Evolutionary conservation across 1,284 basidiomycete genomes (phyloP), one percentile per base, ranked within the genome.

Genomic region (Exsudoporus floridanus): DNA sequence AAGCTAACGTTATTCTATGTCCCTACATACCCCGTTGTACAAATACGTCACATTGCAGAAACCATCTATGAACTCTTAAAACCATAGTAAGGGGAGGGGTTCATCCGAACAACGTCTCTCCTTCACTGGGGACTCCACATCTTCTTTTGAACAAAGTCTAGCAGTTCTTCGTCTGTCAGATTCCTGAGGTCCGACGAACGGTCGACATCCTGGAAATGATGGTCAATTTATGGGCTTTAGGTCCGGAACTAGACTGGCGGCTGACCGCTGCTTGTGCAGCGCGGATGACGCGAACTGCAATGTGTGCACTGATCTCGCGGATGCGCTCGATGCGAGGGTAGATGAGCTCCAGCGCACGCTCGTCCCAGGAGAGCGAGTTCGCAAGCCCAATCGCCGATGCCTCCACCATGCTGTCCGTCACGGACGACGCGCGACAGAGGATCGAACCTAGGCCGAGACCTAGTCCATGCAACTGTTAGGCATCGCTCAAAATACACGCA

Each of bases 401-500:
- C 66, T 90, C 88, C n/a, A 91, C 83, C 89, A 94, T 92, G 58
- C 77, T 76, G 67, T 91, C 86, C 10, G 86, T 89, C 30, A 94
- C 83, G 33, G 77, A 74, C 6, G 77, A 74, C 21, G 82, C 86
- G 50, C 84, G 82, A 37, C 82, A 76, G 39, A 91, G 74, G 61
- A 94, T 87, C 8, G 88, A 77, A 43, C 88, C 92, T 31, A 96
- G 78, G 8, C 93, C 93, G 47, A 95, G 77, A 50, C 90, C 89
- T 73, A 28, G 35, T 19, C 12, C 36, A 21, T 10, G 41, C 12
- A 35, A 21, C 5, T 4, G 34, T 57, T 53, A 62, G n/a, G 8
- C n/a, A 46, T 16, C 12, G 10, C 27, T 27, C 1, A 30, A n/a
- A 19, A 46, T 13, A 12, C 13, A 35, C 19, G n/a, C 25, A 19